Base-by-base conservation (phyloP, 306 rosid species). In the Arachis hypogaea region DNA sequence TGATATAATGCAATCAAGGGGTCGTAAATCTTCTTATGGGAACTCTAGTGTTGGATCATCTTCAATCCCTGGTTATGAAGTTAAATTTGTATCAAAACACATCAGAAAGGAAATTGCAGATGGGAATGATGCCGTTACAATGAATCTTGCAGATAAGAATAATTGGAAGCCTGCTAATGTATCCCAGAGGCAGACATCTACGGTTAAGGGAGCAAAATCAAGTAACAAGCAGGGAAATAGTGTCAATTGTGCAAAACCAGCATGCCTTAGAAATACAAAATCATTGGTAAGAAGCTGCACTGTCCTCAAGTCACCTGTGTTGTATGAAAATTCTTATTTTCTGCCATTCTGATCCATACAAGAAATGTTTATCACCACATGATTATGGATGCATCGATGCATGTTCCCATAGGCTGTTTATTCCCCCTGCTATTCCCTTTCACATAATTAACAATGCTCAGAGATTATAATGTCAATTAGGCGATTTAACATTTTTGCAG, bases 31-130 rank as follows among this genome's bases (percentile, higher is more conserved):
- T 69, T 81, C 97, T 70, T 83, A 89, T 7, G 81, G 89, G 68
- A 92, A 85, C 74, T 92, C 96, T 63, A 92, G 93, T 69, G 81
- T 88, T 59, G 89, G 91, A 38, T 88, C 98, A 70, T 85, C 91
- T 77, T 88, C 87, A 62, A 86, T 85, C 76, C 76, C 86, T 9
- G 28, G 80, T 69, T 74, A 49, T 80, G 83, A 78, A 71, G 86
- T 36, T 62, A 80, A 64, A 75, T 68, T 72, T 51, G 64, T 67
- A 46, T 72, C 90, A 55, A 66, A 55, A 61, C 70, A 51, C 58
- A 78, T 14, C 50, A 81, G 72, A 59, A 82, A 69, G 77, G 80
- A 51, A 51, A 81, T 79, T 62, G 72, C 59, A 41, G 77, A 61
- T 52, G 63, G 76, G 73, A 79, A 86, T 72, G 81, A 77, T 64